Conservation (phyloP, 129 eudicot species). For the Flaveria robusta region DNA sequence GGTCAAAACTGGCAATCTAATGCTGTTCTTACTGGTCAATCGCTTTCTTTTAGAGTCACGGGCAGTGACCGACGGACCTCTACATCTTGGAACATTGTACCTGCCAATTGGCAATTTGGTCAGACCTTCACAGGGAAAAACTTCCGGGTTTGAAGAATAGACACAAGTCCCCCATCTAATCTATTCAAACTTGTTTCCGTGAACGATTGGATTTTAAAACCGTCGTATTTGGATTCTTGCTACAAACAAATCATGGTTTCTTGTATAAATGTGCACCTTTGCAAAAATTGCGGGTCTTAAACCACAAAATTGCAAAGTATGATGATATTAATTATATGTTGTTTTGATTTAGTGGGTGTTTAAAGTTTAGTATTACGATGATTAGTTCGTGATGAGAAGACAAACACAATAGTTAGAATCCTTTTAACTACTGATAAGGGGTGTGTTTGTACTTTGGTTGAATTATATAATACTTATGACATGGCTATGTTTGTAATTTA, state of each 20-base stretch:
- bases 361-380: neutral
- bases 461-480: too few species aligned
- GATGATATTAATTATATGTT: conserved; percentile 23
- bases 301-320: conserved; percentile 26
- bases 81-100: conserved; percentile 74
- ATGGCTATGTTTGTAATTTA: neutral
- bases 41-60: conserved; percentile 68
- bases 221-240: conserved; percentile 11
- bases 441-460: neutral
- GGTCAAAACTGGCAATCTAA: conserved; percentile 89
- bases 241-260: conserved; percentile 3
- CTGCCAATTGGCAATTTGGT: conserved; percentile 82
- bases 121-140: conserved; percentile 81
- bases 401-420: neutral
- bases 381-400: neutral
- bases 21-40: conserved; percentile 61
- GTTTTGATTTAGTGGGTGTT: neutral
- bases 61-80: conserved; percentile 69
- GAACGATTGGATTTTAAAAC: conserved; percentile 25
- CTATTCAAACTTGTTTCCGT: conserved; percentile 13
- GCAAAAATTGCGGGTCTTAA: conserved; percentile 4
- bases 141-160: conserved; percentile 51
- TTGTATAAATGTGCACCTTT: conserved; percentile 23
- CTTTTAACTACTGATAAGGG: neutral
- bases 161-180: neutral